A percentile compares a stretch with the other conserved stretches of the same genome.
Conservation (phyloP, 495 filamentous ascomycete species). For the Bathelium albidoporum region DNA sequence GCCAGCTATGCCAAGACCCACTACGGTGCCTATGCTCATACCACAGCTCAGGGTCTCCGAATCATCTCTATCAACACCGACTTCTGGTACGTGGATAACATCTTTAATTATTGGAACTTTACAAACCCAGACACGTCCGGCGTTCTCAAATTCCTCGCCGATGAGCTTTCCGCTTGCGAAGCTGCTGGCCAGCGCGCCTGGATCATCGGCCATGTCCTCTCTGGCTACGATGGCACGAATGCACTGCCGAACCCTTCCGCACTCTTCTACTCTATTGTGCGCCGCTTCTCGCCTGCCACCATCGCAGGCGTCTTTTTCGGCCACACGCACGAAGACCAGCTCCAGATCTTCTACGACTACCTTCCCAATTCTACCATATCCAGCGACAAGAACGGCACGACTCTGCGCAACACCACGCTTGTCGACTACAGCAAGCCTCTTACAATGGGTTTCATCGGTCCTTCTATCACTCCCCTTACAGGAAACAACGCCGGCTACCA, state of each 20-base stretch:
- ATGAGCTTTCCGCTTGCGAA: conserved; percentile 44
- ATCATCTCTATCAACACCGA: conserved; percentile 47
- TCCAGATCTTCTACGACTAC: conserved; percentile 39
- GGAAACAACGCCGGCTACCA: conserved; percentile 48
- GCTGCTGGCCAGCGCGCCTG: conserved; percentile 43
- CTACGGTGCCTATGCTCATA: conserved; percentile 43
- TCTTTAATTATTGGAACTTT: conserved; percentile 39
- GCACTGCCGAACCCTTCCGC: conserved; percentile 42
- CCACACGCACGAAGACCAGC: conserved; percentile 47
- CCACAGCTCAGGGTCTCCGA: conserved; percentile 38
- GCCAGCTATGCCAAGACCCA: conserved; percentile 37
- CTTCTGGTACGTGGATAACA: conserved; percentile 42
- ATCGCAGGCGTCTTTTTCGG: conserved; percentile 49
- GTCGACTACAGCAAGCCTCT: conserved; percentile 26
- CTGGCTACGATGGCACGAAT: conserved; percentile 43
- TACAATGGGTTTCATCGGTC: conserved; percentile 39
- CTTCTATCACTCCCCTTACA: conserved; percentile 44
- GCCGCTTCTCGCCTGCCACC: conserved; percentile 45
- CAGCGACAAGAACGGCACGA: conserved; percentile 39
- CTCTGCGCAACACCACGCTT: conserved; percentile 27
- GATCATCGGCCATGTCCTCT: conserved; percentile 45
- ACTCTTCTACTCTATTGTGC: conserved; percentile 47
- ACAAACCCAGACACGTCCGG: conserved; percentile 42
- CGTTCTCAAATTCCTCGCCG: conserved; percentile 40
- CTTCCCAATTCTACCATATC: neutral